Base-by-base conservation (phyloP, 2,329 filamentous ascomycete genomes). In the Hirsutella minnesotensis region DNA sequence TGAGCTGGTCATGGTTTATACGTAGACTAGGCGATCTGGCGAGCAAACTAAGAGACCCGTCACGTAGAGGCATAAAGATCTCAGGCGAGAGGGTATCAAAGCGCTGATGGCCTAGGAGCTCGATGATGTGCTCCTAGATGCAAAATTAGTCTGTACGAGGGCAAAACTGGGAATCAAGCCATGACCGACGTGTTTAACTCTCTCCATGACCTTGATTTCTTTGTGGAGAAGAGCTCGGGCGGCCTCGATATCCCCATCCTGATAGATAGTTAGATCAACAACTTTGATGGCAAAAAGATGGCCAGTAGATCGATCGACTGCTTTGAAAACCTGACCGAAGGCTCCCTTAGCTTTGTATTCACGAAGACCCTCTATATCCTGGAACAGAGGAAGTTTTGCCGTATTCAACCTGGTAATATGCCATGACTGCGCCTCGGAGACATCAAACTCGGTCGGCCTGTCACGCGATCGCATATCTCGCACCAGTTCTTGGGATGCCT, bases 121-220 rank as follows among this genome's bases (percentile, higher is more conserved):
- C 40, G 30, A 41, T 41, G 30, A 41, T 41, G 13, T 41, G 27
- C 9, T 35, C 5, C 39, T 41, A 16, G n/a, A 22, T 16, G 30
- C 12, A 33, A 31, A 34, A 19, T 35, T 20, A 24, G 19, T 21
- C 13, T 13, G 16, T 1, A 3, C n/a, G n/a, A n/a, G n/a, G n/a
- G n/a, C n/a, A n/a, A n/a, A n/a, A n/a, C n/a, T n/a, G n/a, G n/a
- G n/a, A n/a, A n/a, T 27, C 12, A n/a, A 21, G 18, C 18, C 19
- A 21, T 27, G 12, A 41, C 40, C 18, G 3, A 41, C 40, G 30
- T 36, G 40, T 27, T 27, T 27, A 3, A 41, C 9, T 13, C 30
- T 34, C 30, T 41, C 30, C 31, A 41, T 29, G 15, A 36, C 19
- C 19, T 36, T 41, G 40, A 41, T 27, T 24, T 41, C 40, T 41